A percentile compares a stretch with the other conserved stretches of the same genome.
Evolutionary conservation across 1,284 basidiomycete genomes (phyloP).

Genomic region (Cryptococcus wingfieldii): DNA sequence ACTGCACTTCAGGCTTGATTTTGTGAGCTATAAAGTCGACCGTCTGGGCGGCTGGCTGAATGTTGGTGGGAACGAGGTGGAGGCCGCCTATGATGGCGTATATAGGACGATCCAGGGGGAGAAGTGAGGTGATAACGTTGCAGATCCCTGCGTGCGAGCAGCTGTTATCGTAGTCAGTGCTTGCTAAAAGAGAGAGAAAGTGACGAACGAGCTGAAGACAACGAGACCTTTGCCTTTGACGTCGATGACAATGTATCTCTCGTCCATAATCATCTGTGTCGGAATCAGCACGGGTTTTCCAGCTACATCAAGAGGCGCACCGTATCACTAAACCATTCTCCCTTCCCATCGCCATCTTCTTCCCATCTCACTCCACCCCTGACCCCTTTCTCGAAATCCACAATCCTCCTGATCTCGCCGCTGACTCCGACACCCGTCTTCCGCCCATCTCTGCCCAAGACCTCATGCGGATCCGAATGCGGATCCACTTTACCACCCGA

Average conservation of each 20-base stretch:
- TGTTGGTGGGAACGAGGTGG: conserved; percentile 54
- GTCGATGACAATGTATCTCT: conserved; percentile 70
- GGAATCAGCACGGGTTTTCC: not conserved
- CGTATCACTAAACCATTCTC: conserved; percentile 60
- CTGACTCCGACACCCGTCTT: conserved; percentile 63
- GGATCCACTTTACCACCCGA: conserved; percentile 59
- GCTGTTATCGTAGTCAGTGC: conserved; percentile 24
- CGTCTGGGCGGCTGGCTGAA: conserved; percentile 61
- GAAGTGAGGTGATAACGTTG: conserved; percentile 60
- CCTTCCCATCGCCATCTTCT: conserved; percentile 8
- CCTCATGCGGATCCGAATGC: conserved; percentile 60
- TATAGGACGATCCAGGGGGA: conserved; percentile 65
- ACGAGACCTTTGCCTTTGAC: conserved; percentile 72
- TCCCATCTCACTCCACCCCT: not conserved
- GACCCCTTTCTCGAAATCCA: conserved; percentile 53
- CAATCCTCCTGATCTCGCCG: conserved; percentile 67
- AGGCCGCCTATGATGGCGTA: conserved; percentile 78
- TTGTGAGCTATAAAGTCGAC: conserved; percentile 63
- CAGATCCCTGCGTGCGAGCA: conserved; percentile 80
- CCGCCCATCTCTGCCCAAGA: conserved; percentile 50
- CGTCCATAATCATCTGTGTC: conserved; percentile 68
- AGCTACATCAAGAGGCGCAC: conserved; percentile 42
- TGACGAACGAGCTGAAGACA: conserved; percentile 69
- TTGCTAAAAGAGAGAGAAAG: conserved; percentile 1
- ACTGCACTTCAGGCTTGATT: conserved; percentile 61